A percentile compares a stretch with the other conserved stretches of the same genome.
phyloP scores from a whole-genome alignment of 495 filamentous ascomycete genomes.

The Talaromyces liani region DNA sequence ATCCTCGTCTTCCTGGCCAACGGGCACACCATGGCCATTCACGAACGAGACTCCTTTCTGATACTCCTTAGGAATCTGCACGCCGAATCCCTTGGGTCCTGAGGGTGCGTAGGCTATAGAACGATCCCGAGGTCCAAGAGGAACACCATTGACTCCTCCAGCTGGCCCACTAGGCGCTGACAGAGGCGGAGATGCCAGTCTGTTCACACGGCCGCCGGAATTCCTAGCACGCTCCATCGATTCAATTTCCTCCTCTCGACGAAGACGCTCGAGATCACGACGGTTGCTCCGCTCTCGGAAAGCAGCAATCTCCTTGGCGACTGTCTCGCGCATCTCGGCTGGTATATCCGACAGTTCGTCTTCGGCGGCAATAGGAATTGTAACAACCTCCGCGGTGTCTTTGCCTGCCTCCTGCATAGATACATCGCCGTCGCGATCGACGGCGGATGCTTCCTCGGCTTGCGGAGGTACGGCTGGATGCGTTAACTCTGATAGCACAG shows the following conservation, averaged over 20 bases:
- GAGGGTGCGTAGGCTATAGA: constrained; percentile 68
- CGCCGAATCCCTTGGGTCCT: constrained; percentile 66
- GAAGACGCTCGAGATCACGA: constrained; percentile 80
- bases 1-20: constrained; percentile 75
- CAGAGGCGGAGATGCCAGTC: constrained; percentile 60
- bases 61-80: constrained; percentile 68
- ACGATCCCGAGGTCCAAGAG: constrained; percentile 72
- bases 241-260: constrained; percentile 86
- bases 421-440: constrained; percentile 60
- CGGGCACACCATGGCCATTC: constrained; percentile 64
- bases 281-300: constrained; percentile 87
- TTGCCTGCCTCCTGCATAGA: constrained; percentile 61
- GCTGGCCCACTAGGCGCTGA: constrained; percentile 65
- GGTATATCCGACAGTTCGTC: constrained; percentile 96
- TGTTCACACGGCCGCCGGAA: constrained; percentile 53
- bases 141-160: constrained; percentile 73
- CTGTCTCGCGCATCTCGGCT: constrained; percentile 91
- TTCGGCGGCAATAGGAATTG: constrained; percentile 80
- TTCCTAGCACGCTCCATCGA: constrained; percentile 73
- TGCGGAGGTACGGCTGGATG: constrained; percentile 51
- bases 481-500: constrained; percentile 61
- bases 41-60: constrained; percentile 82
- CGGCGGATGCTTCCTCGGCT: constrained; percentile 37
- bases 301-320: constrained; percentile 87
- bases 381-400: constrained; percentile 69